Evolutionary conservation across 257 asterid genomes (phyloP).

Genomic region (Prunella vulgaris): DNA sequence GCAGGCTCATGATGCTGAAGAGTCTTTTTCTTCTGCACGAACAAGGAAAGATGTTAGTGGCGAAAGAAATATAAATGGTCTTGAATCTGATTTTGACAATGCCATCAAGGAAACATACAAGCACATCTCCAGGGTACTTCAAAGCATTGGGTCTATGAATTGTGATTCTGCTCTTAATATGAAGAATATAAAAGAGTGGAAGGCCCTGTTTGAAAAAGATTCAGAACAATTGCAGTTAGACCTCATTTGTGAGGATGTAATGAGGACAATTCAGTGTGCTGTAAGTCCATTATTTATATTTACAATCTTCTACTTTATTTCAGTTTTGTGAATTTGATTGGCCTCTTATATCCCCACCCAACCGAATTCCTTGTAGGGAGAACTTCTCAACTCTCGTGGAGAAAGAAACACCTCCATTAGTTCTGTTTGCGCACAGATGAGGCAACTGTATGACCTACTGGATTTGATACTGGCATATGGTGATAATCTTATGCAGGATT

Average conservation of each 20-base stretch:
- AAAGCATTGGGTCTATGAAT: slow-evolving; percentile 31
- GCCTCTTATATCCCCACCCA: background rate
- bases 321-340: background rate
- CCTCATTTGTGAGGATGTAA: slow-evolving; percentile 42
- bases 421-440: slow-evolving; percentile 42
- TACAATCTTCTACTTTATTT: background rate
- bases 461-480: slow-evolving; percentile 53
- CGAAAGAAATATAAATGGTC: slow-evolving; percentile 23
- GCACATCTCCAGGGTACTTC: slow-evolving; percentile 36
- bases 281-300: slow-evolving; percentile 48
- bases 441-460: slow-evolving; percentile 41
- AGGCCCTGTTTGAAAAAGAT: slow-evolving; percentile 49
- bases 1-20: slow-evolving; percentile 59
- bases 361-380: slow-evolving; percentile 43
- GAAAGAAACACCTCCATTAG: slow-evolving; percentile 20
- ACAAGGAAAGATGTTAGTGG: slow-evolving; percentile 23
- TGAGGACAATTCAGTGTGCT: slow-evolving; percentile 41
- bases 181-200: slow-evolving; percentile 55
- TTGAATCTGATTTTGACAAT: slow-evolving; percentile 35
- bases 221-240: slow-evolving; percentile 48
- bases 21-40: slow-evolving; percentile 30
- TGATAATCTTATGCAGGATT: slow-evolving; percentile 63
- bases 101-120: slow-evolving; percentile 40
- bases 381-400: slow-evolving; percentile 44
- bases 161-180: slow-evolving; percentile 34